These are phyloP conservation scores for Candida pseudoviswanathii DNA, from an alignment of 1,139 yeast species.

Conservation along the genomic window DNA sequence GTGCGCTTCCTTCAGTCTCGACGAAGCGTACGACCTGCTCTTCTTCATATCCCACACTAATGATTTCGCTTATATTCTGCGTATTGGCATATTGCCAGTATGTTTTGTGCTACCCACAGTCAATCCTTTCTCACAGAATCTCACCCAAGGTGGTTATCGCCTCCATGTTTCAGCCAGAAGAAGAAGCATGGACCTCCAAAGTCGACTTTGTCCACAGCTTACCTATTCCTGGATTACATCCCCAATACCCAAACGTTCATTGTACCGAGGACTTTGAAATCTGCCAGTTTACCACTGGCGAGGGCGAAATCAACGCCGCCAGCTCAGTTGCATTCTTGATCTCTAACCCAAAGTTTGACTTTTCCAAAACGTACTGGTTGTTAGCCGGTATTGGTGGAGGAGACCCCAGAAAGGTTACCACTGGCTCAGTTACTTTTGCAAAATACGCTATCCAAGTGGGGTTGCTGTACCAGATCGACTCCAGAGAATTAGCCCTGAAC, in stretches of 20 bases:
- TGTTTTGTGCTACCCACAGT: background rate
- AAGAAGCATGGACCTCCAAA: slow-evolving; percentile 54
- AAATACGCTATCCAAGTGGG: slow-evolving; percentile 66
- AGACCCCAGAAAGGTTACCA: slow-evolving; percentile 48
- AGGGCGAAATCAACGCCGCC: slow-evolving; percentile 72
- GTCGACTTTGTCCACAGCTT: slow-evolving; percentile 51
- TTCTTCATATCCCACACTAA: background rate
- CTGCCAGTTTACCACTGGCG: slow-evolving; percentile 68
- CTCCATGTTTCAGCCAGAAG: slow-evolving; percentile 59
- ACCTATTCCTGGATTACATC: slow-evolving; percentile 65
- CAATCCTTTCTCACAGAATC: background rate
- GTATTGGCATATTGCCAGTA: background rate
- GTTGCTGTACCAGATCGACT: slow-evolving; percentile 57
- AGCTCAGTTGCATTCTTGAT: slow-evolving; percentile 57
- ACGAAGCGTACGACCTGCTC: background rate
- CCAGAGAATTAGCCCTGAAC: slow-evolving; percentile 41
- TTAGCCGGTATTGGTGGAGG: slow-evolving; percentile 73
- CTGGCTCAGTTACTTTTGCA: slow-evolving; percentile 63
- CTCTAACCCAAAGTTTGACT: slow-evolving; percentile 57
- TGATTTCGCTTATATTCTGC: background rate
- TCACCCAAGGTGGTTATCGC: slow-evolving; percentile 56
- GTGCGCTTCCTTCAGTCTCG: background rate
- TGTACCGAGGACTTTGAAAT: slow-evolving; percentile 55
- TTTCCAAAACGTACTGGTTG: slow-evolving; percentile 60
- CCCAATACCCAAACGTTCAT: slow-evolving; percentile 56